Conservation (phyloP, 1,284 basidiomycete species). For the Omphalotus olearius region DNA sequence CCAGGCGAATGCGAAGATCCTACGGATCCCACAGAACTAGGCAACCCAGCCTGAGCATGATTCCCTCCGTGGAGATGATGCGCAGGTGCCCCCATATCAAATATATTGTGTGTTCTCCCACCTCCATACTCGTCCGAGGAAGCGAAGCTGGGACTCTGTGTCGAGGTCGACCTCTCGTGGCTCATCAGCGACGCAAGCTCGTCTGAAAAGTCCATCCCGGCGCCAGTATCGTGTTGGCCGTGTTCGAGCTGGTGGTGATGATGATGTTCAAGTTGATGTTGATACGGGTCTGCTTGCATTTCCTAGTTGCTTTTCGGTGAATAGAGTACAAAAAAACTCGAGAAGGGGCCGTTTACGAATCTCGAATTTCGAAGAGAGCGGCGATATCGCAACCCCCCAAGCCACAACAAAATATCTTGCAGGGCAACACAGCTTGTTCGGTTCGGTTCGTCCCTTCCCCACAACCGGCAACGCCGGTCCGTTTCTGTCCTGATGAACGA, state of each 20-base stretch:
- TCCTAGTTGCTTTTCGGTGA: not conserved
- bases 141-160: slow-evolving; percentile 12
- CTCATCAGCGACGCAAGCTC: slow-evolving; percentile 60
- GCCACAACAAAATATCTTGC: too few species aligned
- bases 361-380: too few species aligned
- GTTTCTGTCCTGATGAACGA: too few species aligned
- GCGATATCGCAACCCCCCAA: too few species aligned
- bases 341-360: too few species aligned
- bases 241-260: slow-evolving; percentile 16
- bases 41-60: not conserved
- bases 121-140: slow-evolving; percentile 32
- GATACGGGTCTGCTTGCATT: slow-evolving; percentile 13
- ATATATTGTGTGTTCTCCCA: slow-evolving; percentile 61
- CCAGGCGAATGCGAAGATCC: slow-evolving; percentile 2
- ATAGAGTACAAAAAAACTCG: too few species aligned
- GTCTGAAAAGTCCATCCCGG: slow-evolving; percentile 53
- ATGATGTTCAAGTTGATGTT: not conserved
- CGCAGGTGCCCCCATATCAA: slow-evolving; percentile 55
- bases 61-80: slow-evolving; percentile 9
- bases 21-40: not conserved
- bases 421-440: too few species aligned
- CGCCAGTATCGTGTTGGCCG: slow-evolving; percentile 29
- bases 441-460: too few species aligned
- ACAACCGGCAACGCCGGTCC: too few species aligned
- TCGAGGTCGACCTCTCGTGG: slow-evolving; percentile 26